Evolutionary conservation across 306 rosid species (phyloP).

Genomic region (Vigna radiata): DNA sequence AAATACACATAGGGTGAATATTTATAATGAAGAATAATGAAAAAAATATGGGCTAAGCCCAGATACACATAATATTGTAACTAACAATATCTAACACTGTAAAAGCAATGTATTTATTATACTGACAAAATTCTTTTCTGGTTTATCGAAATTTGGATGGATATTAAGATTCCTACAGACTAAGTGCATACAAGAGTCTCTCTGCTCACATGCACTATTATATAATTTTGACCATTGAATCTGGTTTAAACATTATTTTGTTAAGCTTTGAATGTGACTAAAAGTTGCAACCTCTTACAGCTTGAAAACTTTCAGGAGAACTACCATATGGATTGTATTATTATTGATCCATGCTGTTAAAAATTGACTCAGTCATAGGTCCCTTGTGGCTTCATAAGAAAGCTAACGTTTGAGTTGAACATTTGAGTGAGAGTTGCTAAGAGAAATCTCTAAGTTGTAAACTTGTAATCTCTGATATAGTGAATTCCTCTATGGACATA

Average conservation of each 20-base stretch:
- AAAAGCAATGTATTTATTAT: neutral
- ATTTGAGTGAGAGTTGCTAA: too few relatives aligned
- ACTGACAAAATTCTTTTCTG: neutral
- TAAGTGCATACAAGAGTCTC: constrained; percentile 3
- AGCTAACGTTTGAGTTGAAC: too few relatives aligned
- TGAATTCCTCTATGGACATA: too few relatives aligned
- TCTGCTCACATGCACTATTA: neutral
- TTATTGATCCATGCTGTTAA: neutral
- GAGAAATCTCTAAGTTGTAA: too few relatives aligned
- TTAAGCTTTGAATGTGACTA: constrained; percentile 26
- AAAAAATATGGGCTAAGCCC: too few relatives aligned
- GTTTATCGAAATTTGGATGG: constrained; percentile 33
- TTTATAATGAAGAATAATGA: too few relatives aligned
- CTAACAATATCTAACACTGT: too few relatives aligned
- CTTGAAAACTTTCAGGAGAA: constrained; percentile 9
- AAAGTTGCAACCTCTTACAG: constrained; percentile 17
- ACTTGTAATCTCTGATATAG: too few relatives aligned
- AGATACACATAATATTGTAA: too few relatives aligned
- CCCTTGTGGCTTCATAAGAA: too few relatives aligned
- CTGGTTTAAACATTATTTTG: constrained; percentile 4
- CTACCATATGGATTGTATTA: constrained; percentile 36
- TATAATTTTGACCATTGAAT: constrained; percentile 20
- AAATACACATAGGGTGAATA: too few relatives aligned
- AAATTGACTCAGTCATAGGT: too few relatives aligned
- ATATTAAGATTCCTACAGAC: constrained; percentile 10